These are phyloP conservation scores for Syzygium grande DNA, from an alignment of 345 rosid genomes.

Conservation along the genomic window DNA sequence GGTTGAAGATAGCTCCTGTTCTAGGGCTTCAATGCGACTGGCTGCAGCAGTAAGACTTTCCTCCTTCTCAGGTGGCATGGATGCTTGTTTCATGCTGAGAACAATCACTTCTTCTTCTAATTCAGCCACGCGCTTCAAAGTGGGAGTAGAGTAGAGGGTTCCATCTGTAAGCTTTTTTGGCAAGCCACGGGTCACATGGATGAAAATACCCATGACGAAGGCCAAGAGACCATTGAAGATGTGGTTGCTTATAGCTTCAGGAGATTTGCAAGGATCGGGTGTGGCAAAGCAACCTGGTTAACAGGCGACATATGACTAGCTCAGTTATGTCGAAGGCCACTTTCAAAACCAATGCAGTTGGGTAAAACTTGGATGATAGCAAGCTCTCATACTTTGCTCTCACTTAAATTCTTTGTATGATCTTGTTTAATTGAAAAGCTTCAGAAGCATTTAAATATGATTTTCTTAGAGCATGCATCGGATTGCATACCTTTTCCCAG, in stretches of 20 bases:
- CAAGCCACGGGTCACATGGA: slow-evolving; percentile 34
- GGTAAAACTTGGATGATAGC: not conserved
- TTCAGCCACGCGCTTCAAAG: slow-evolving; percentile 39
- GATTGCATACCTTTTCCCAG: slow-evolving; percentile 4
- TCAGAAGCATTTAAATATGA: not conserved
- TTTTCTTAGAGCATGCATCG: not conserved
- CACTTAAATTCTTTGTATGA: not conserved
- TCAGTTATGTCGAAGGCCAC: not conserved
- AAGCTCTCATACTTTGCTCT: not conserved
- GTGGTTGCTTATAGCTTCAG: slow-evolving; percentile 9
- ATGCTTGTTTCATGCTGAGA: slow-evolving; percentile 15
- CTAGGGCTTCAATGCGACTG: slow-evolving; percentile 39
- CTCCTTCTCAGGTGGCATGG: slow-evolving; percentile 49
- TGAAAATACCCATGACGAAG: slow-evolving; percentile 49
- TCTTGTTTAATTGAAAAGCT: not conserved
- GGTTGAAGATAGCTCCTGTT: slow-evolving; percentile 46
- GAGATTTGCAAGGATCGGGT: not conserved
- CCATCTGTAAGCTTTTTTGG: no score
- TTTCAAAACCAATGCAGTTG: not conserved
- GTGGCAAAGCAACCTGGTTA: not conserved
- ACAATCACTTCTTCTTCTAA: slow-evolving; percentile 37
- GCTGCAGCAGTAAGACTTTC: slow-evolving; percentile 53
- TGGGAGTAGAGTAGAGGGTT: no score
- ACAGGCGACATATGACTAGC: not conserved
- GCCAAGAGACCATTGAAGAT: slow-evolving; percentile 40